Evolutionary conservation across 371 early-diverging fungal species (phyloP).

Genomic region (Lichtheimia corymbifera): DNA sequence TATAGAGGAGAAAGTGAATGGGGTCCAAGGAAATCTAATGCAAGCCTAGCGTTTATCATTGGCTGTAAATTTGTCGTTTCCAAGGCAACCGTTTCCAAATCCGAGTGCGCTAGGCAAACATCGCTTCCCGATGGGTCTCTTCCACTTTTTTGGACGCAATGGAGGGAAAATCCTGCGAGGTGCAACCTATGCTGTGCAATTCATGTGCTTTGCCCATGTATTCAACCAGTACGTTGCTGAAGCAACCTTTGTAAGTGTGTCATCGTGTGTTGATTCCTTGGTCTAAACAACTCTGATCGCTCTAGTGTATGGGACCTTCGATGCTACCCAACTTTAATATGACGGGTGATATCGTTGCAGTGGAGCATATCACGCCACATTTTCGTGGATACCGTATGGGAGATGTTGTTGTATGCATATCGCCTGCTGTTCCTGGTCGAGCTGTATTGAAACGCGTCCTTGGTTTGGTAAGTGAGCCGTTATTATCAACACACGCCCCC

Average conservation of each 20-base stretch:
- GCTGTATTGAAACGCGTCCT: conserved; percentile 77
- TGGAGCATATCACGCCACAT: conserved; percentile 64
- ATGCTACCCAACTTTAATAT: conserved; percentile 84
- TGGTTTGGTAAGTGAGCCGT: conserved; percentile 58
- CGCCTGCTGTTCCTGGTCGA: conserved; percentile 66
- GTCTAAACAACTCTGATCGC: neutral
- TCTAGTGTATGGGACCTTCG: conserved; percentile 80
- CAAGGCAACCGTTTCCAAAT: too few relatives aligned
- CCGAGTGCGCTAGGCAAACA: neutral
- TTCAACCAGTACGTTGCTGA: conserved; percentile 69
- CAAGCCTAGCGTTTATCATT: too few relatives aligned
- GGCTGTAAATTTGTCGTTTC: too few relatives aligned
- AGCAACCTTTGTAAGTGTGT: conserved; percentile 63
- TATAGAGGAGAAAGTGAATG: too few relatives aligned
- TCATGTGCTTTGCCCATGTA: conserved; percentile 61
- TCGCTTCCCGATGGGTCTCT: conserved; percentile 11
- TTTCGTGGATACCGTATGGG: conserved; percentile 60
- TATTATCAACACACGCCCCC: too few relatives aligned
- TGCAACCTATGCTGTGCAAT: conserved; percentile 43
- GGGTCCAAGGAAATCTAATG: too few relatives aligned
- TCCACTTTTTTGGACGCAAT: conserved; percentile 15
- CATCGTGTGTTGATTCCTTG: neutral
- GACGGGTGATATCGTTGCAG: conserved; percentile 65
- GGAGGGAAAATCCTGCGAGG: conserved; percentile 24
- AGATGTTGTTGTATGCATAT: conserved; percentile 74